Evolutionary conservation across 2,329 filamentous ascomycete species (phyloP).

Genomic region (Aspergillus melleus): DNA sequence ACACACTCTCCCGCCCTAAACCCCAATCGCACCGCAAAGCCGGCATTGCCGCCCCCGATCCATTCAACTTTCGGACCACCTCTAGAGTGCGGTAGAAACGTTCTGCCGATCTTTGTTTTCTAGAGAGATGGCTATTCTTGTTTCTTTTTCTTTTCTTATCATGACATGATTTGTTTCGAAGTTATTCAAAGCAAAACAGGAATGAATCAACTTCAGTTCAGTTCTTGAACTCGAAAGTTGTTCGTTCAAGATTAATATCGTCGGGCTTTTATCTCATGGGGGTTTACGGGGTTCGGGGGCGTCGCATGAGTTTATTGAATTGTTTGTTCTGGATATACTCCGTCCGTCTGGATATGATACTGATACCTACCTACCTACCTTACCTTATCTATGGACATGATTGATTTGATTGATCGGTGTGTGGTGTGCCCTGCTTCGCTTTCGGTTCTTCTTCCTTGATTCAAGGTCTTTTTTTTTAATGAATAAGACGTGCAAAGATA

Average conservation of each 20-base stretch:
- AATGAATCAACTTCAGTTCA: not conserved
- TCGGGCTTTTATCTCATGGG: not conserved
- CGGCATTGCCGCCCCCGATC: slow-evolving; percentile 35
- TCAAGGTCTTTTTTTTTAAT: not conserved
- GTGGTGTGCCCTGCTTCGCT: not conserved
- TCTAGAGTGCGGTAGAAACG: slow-evolving; percentile 6
- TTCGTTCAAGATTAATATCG: not conserved
- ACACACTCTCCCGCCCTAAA: slow-evolving; percentile 42
- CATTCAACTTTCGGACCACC: slow-evolving; percentile 17
- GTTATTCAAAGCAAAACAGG: not conserved
- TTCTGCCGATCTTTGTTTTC: too few relatives aligned
- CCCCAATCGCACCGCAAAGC: slow-evolving; percentile 41
- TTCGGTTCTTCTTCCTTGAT: too few relatives aligned
- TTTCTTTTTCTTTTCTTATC: not conserved
- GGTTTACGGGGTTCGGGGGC: not conserved
- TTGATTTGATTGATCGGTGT: not conserved
- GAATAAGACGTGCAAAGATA: not conserved
- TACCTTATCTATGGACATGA: too few relatives aligned
- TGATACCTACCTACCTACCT: too few relatives aligned
- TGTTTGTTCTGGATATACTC: not conserved
- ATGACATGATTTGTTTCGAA: not conserved
- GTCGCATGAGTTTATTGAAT: not conserved
- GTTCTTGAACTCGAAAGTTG: not conserved
- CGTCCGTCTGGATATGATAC: not conserved
- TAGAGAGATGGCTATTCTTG: not conserved